These are phyloP conservation scores for Rhizomucor pusillus DNA, from an alignment of 371 early-diverging fungal genomes.

Conservation along the genomic window DNA sequence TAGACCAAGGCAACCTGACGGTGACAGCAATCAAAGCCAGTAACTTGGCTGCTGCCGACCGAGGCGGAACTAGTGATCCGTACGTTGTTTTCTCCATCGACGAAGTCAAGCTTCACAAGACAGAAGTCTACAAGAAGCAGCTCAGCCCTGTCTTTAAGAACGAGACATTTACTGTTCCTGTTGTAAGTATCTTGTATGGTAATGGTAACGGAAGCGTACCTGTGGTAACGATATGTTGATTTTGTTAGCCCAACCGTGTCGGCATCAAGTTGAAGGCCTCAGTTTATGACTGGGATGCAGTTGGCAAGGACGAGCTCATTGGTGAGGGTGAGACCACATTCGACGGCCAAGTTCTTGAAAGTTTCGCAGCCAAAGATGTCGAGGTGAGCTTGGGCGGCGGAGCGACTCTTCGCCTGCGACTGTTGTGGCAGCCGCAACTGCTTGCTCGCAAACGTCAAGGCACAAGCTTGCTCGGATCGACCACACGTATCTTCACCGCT, in stretches of 20 bases:
- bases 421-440: slow-evolving; percentile 48
- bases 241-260: slow-evolving; percentile 35
- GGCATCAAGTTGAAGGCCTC: slow-evolving; percentile 56
- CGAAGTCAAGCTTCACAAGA: slow-evolving; percentile 77
- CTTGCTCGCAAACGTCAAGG: slow-evolving; percentile 39
- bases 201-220: not conserved
- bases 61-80: slow-evolving; percentile 78
- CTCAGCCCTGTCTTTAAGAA: slow-evolving; percentile 81
- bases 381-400: slow-evolving; percentile 23
- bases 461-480: slow-evolving; percentile 38
- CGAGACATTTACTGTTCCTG: slow-evolving; percentile 68
- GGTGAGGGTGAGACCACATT: slow-evolving; percentile 37
- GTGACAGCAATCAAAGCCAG: slow-evolving; percentile 41
- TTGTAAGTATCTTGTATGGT: slow-evolving; percentile 28
- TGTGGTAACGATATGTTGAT: slow-evolving; percentile 1
- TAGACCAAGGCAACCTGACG: slow-evolving; percentile 48
- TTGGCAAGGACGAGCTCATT: slow-evolving; percentile 61
- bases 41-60: slow-evolving; percentile 49
- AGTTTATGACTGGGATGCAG: slow-evolving; percentile 83
- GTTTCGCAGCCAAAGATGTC: slow-evolving; percentile 34
- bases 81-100: slow-evolving; percentile 73
- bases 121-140: slow-evolving; percentile 76
- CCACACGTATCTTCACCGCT: slow-evolving; percentile 39
- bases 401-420: slow-evolving; percentile 28
- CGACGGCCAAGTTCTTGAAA: slow-evolving; percentile 29